Conservation (phyloP, 2,329 filamentous ascomycete genomes). For the Fonsecaea erecta region DNA sequence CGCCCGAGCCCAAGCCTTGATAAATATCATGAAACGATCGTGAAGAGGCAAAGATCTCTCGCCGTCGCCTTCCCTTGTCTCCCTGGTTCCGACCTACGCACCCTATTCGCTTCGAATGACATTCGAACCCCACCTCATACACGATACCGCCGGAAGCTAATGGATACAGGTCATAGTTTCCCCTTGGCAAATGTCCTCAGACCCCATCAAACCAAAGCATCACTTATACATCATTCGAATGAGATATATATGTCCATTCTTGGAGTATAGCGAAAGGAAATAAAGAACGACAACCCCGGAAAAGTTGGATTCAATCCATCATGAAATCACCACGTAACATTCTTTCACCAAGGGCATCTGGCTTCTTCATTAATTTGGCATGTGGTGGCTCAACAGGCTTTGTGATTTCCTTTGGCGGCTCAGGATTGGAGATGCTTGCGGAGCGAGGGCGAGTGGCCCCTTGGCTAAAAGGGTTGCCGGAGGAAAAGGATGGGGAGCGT, state of each 20-base stretch:
- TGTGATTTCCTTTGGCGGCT: slow-evolving; percentile 55
- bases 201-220: slow-evolving; percentile 2
- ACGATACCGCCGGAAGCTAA: slow-evolving; percentile 14
- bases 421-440: slow-evolving; percentile 56
- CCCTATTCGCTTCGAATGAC: slow-evolving; percentile 1
- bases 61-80: not conserved
- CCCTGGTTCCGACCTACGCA: not conserved
- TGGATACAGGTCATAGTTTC: slow-evolving; percentile 14
- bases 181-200: not conserved
- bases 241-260: slow-evolving; percentile 19
- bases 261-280: not conserved
- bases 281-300: not conserved
- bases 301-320: slow-evolving; percentile 45
- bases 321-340: slow-evolving; percentile 98
- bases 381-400: slow-evolving; percentile 38
- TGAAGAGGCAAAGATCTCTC: slow-evolving; percentile 5
- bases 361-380: slow-evolving; percentile 63
- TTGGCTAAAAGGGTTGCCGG: slow-evolving; percentile 41
- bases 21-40: slow-evolving; percentile 12
- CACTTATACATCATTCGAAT: slow-evolving; percentile 29
- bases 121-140: not conserved
- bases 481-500: slow-evolving; percentile 63
- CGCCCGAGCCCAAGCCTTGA: not conserved
- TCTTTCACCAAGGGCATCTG: slow-evolving; percentile 93
- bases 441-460: slow-evolving; percentile 38